phyloP scores from a whole-genome alignment of 2,329 filamentous ascomycete genomes.

The Fusarium miscanthi region DNA sequence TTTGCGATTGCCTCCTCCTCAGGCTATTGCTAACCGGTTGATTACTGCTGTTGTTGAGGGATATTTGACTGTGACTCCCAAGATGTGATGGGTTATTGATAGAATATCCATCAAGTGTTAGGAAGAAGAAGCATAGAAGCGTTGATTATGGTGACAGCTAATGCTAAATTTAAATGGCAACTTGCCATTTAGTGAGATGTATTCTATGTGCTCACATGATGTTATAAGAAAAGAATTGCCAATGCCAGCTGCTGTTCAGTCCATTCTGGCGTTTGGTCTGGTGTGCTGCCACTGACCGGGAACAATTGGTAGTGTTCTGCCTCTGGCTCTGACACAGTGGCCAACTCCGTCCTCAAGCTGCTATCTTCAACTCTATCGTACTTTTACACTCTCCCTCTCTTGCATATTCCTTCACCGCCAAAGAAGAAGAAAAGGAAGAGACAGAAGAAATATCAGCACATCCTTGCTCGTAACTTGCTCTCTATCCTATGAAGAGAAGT shows the following conservation, averaged over 20 bases:
- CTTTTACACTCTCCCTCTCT: neutral
- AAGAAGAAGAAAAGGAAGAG: neutral
- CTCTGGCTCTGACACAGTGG: neutral
- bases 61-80: slow-evolving; percentile 68
- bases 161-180: neutral
- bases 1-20: slow-evolving; percentile 82
- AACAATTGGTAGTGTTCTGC: neutral
- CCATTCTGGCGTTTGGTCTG: neutral
- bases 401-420: neutral
- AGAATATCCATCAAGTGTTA: neutral
- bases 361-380: neutral
- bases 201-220: neutral
- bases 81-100: slow-evolving; percentile 55
- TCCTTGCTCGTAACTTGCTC: neutral
- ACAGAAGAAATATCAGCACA: neutral
- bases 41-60: slow-evolving; percentile 83
- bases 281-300: neutral
- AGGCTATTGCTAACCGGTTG: slow-evolving; percentile 92
- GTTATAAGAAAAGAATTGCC: neutral
- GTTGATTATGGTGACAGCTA: neutral
- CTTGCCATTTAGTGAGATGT: neutral
- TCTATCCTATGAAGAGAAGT: neutral
- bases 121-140: slow-evolving; percentile 2
- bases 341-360: neutral
- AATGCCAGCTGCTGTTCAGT: neutral